These are phyloP conservation scores for Oropetium thomaeum DNA, from an alignment of 176 grass and related monocot species.

Conservation along the genomic window DNA sequence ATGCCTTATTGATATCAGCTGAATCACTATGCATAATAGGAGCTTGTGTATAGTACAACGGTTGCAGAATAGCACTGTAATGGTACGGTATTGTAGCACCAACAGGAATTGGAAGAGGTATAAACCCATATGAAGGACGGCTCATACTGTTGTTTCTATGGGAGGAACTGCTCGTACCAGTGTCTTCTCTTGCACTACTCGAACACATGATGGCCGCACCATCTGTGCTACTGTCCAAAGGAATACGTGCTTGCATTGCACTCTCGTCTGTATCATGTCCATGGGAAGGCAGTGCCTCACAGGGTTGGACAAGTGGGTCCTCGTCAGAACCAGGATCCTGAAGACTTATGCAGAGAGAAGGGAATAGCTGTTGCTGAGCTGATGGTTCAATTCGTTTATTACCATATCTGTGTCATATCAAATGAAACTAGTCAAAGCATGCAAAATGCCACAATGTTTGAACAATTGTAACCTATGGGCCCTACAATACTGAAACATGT, in stretches of 20 bases:
- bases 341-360: slow-evolving; percentile 23
- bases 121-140: slow-evolving; percentile 61
- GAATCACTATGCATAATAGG: slow-evolving; percentile 50
- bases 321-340: slow-evolving; percentile 46
- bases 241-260: slow-evolving; percentile 28
- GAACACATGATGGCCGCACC: slow-evolving; percentile 38
- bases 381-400: slow-evolving; percentile 57
- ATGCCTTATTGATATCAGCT: slow-evolving; percentile 26
- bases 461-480: background rate
- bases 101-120: slow-evolving; percentile 69
- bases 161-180: slow-evolving; percentile 43
- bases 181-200: slow-evolving; percentile 45
- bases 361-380: slow-evolving; percentile 36
- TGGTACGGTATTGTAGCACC: slow-evolving; percentile 62
- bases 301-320: slow-evolving; percentile 28
- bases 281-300: slow-evolving; percentile 24
- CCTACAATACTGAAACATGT: slow-evolving; percentile 12
- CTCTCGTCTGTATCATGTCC: slow-evolving; percentile 32
- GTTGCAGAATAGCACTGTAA: slow-evolving; percentile 61
- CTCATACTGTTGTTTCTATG: slow-evolving; percentile 37
- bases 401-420: slow-evolving; percentile 62
- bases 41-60: slow-evolving; percentile 57
- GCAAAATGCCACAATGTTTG: background rate
- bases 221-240: slow-evolving; percentile 41
- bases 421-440: slow-evolving; percentile 18